Evolutionary conservation across 352 stramenopile genomes (phyloP), one percentile per base, ranked within the genome.

Genomic region (Phytophthora pluvialis): DNA sequence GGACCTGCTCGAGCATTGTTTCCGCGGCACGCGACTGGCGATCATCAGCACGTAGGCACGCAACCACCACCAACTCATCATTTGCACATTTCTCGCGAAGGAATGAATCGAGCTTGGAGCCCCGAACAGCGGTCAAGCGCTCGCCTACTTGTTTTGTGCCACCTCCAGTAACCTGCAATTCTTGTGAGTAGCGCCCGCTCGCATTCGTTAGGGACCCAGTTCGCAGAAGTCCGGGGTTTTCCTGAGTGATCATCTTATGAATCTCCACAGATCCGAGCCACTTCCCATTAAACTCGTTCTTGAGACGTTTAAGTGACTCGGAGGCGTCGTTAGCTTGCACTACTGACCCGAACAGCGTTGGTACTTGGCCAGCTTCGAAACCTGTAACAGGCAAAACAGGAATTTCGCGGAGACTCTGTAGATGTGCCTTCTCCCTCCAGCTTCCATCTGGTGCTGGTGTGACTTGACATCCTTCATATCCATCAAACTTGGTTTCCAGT

Each of bases 191-290:
- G 8, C 88, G 73, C 16, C 88, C 88, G 18, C 83, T 91, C n/a
- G 86, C 84, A 57, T 82, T 88, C 1, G 83, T 81, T 4, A 96
- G 55, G 4, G 80, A 72, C 3, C 74, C 80, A 1, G 66, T 78
- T n/a, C 88, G 81, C 9, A 60, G 63, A 4, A 96, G 50, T 44
- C 81, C 73, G 3, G 88, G 88, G 56, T 94, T 92, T 33, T 86
- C 73, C 9, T 70, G 29, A 15, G 71, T 46, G 16, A 94, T 80
- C 43, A 72, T 77, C 15, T 79, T 54, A 40, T 80, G 78, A 28
- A 94, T 39, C 48, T 95, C 80, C 9, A 94, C 75, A 7, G 80
- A 89, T 9, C 77, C 82, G 28, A 91, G 79, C 83, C 83, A 94
- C 44, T 81, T 73, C 26, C 74, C 77, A 11, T 73, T 88, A 31